Base-by-base conservation (phyloP, 2,329 filamentous ascomycete genomes). In the Graphilbum fragrans region DNA sequence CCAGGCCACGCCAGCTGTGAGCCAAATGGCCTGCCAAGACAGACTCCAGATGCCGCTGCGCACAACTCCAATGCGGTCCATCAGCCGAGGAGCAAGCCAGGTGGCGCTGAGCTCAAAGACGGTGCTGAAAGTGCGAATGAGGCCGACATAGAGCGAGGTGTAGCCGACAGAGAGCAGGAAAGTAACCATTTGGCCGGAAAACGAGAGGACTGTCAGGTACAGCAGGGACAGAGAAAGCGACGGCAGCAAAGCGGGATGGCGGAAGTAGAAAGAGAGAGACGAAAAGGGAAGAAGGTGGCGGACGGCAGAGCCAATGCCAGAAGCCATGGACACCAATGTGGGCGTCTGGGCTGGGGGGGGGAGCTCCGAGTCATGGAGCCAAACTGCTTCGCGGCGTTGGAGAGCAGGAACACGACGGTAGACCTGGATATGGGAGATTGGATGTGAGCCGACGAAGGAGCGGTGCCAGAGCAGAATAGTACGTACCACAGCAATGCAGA, bases 1-100 rank as follows among this genome's bases (percentile, higher is more conserved):
- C 17, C 64, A 54, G 2, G 53, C 49, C 3, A 67, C 55, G 0
- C 65, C 72, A 0, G 55, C 61, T 2, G 61, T 62, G 5, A 79
- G 59, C 49, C 69, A 77, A 3, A 63, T 43, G n/a, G 80, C 62
- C 53, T 86, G 80, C 72, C 77, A 83, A 42, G 70, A 77, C 10
- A 80, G 53, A 47, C 75, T 77, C 83, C 83, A 87, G 3, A 86
- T 64, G 0, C 82, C 83, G 0, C 72, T 67, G n/a, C 83, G 64
- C 8, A 84, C 63, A 1, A 69, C 60, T 0, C 77, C 75, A 32
- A 80, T 69, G 32, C 57, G 59, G 3, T 49, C 50, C 65, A 77
- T 77, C 14, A 80, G 53, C 41, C 61, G 58, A 0, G 78, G 78
- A 0, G 70, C 74, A 1, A 70, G 53, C 65, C 72, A 79, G 0